These are phyloP conservation scores for Pseudonitzschia multiseries DNA, from an alignment of 108 stramenopile genomes.

Conservation along the genomic window DNA sequence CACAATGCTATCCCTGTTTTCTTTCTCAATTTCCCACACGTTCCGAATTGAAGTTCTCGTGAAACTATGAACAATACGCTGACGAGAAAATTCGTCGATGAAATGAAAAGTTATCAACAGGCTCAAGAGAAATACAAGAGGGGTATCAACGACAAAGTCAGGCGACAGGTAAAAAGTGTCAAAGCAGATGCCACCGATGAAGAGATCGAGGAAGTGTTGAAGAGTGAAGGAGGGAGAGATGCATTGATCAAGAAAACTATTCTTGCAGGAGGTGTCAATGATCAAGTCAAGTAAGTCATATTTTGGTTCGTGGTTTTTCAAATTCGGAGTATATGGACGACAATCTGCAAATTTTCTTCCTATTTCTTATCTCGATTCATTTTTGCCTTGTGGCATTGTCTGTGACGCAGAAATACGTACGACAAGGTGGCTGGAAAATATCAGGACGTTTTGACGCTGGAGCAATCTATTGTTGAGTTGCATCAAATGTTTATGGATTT, in stretches of 20 bases:
- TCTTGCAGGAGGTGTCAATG: conserved; percentile 87
- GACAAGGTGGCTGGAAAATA: conserved; percentile 95
- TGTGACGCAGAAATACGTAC: conserved; percentile 53
- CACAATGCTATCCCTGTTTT: conserved; percentile 11
- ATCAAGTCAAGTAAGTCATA: conserved; percentile 77
- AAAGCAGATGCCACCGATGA: conserved; percentile 97
- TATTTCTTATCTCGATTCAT: not conserved
- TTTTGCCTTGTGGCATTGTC: not conserved
- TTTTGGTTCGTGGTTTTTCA: not conserved
- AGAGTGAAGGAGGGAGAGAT: conserved; percentile 86
- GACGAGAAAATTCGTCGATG: conserved; percentile 96
- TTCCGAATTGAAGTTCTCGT: conserved; percentile 50
- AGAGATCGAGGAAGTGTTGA: conserved; percentile 94
- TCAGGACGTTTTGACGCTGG: conserved; percentile 96
- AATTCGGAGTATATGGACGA: not conserved
- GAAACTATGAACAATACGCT: conserved; percentile 94
- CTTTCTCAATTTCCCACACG: not conserved
- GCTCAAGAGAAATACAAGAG: conserved; percentile 97
- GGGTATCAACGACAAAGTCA: conserved; percentile 93
- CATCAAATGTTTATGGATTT: conserved; percentile 99
- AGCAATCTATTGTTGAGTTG: conserved; percentile 93
- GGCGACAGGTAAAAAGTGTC: conserved; percentile 93
- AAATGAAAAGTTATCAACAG: conserved; percentile 95
- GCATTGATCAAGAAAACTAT: conserved; percentile 81
- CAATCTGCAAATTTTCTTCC: not conserved